A percentile compares a stretch with the other conserved stretches of the same genome.
phyloP scores from a whole-genome alignment of 2,329 filamentous ascomycete genomes.

The Xylaria polymorpha region DNA sequence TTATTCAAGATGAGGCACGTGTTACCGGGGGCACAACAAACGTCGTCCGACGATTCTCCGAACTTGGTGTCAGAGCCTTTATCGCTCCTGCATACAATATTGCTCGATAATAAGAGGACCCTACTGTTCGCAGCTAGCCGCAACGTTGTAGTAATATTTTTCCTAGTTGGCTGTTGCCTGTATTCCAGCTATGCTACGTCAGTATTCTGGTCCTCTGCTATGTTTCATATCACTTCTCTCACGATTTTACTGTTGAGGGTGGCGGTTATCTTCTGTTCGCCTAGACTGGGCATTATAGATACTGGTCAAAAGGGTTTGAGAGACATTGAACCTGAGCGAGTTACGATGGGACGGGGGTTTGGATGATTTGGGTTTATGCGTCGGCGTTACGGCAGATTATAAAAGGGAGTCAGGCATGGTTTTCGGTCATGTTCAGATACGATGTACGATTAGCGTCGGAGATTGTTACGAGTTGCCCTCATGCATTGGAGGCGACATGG shows the following conservation, averaged over 20 bases:
- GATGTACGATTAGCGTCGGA: slow-evolving; percentile 40
- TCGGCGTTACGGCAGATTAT: slow-evolving; percentile 37
- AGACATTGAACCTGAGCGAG: slow-evolving; percentile 23
- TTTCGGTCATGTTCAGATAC: slow-evolving; percentile 35
- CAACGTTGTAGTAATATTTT: slow-evolving; percentile 34
- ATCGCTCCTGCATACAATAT: slow-evolving; percentile 65
- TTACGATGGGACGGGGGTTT: slow-evolving; percentile 21
- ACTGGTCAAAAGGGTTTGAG: slow-evolving; percentile 33
- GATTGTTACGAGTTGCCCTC: slow-evolving; percentile 25
- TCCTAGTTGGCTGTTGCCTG: slow-evolving; percentile 19
- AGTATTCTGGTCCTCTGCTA: slow-evolving; percentile 26
- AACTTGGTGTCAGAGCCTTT: slow-evolving; percentile 72
- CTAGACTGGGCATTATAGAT: slow-evolving; percentile 39
- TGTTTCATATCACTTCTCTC: slow-evolving; percentile 32
- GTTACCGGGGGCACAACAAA: slow-evolving; percentile 77
- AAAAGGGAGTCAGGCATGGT: slow-evolving; percentile 31
- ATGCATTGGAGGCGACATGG: slow-evolving; percentile 25
- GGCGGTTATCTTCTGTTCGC: slow-evolving; percentile 32
- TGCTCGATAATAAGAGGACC: slow-evolving; percentile 38
- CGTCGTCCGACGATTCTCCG: slow-evolving; percentile 75
- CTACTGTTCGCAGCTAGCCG: slow-evolving; percentile 18
- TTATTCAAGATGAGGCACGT: slow-evolving; percentile 73
- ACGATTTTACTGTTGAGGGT: slow-evolving; percentile 23
- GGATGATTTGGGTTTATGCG: slow-evolving; percentile 32
- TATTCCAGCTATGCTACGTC: slow-evolving; percentile 24